A percentile compares a stretch with the other conserved stretches of the same genome.
Evolutionary conservation across 768 basidiomycete genomes (phyloP).

Genomic region (Leucosporidium scottii): DNA sequence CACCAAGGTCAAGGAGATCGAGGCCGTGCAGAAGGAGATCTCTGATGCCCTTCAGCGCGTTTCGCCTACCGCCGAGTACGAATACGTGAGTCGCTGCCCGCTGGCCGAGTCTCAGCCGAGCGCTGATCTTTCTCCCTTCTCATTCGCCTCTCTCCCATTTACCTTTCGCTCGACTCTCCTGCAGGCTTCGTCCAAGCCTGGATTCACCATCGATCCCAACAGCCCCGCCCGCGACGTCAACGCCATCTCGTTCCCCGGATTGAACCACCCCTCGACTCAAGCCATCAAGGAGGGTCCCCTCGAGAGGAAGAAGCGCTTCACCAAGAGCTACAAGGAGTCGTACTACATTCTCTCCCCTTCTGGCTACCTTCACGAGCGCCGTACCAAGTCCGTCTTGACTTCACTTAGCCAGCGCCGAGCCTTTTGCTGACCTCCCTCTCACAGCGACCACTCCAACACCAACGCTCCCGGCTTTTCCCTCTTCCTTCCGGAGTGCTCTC

Average conservation of each 20-base stretch:
- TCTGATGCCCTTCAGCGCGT: conserved; percentile 25
- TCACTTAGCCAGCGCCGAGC: too few species aligned
- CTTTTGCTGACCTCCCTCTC: not conserved
- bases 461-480: conserved; percentile 36
- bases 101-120: not conserved
- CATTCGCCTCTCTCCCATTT: too few species aligned
- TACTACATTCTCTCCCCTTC: conserved; percentile 39
- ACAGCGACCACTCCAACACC: conserved; percentile 38
- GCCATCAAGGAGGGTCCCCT: conserved; percentile 37
- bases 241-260: conserved; percentile 37
- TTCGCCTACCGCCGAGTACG: conserved; percentile 25
- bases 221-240: conserved; percentile 26
- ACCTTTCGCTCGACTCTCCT: not conserved
- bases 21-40: conserved; percentile 17
- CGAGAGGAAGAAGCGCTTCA: conserved; percentile 41
- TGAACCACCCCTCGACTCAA: conserved; percentile 34
- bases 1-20: conserved; percentile 14
- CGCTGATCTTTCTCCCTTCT: not conserved
- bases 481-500: conserved; percentile 39
- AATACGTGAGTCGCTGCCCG: conserved; percentile 10
- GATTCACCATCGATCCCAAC: conserved; percentile 30
- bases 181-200: conserved; percentile 9
- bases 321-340: conserved; percentile 37
- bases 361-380: conserved; percentile 39
- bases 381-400: conserved; percentile 16